Evolutionary conservation across 2,329 filamentous ascomycete genomes (phyloP).

Genomic region (Volutella citrinella): DNA sequence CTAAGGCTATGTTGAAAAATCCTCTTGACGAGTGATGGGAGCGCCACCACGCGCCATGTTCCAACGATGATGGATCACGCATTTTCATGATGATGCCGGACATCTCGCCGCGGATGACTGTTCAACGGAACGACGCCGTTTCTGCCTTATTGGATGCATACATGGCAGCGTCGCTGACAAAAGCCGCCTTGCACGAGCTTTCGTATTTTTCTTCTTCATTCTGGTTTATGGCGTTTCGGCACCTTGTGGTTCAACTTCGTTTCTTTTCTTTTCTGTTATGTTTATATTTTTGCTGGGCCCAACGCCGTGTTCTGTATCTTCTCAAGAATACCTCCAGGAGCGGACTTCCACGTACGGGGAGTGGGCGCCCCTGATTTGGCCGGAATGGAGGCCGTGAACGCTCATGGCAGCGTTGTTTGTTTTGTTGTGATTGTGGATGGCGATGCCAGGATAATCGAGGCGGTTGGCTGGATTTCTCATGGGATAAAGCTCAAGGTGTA

Average conservation of each 20-base stretch:
- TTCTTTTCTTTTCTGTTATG: background rate
- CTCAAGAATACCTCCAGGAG: conserved; percentile 4
- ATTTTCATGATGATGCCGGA: conserved; percentile 27
- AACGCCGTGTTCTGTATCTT: conserved; percentile 14
- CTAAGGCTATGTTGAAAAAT: no score
- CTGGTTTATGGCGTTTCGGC: no score
- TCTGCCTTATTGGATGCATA: conserved; percentile 5
- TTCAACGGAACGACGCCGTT: conserved; percentile 9
- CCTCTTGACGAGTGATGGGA: conserved; percentile 25
- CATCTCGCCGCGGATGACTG: conserved; percentile 24
- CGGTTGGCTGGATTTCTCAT: no score
- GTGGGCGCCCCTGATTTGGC: conserved; percentile 14
- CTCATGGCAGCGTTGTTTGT: no score
- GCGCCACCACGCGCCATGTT: no score
- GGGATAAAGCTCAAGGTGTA: no score
- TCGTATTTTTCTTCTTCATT: no score
- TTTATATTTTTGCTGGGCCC: conserved; percentile 11
- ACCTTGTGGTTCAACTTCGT: background rate
- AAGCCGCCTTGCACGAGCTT: no score
- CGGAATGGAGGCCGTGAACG: no score
- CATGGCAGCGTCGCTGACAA: no score
- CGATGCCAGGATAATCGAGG: no score
- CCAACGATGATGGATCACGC: conserved; percentile 24
- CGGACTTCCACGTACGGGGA: conserved; percentile 13
- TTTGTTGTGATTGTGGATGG: no score